These are phyloP conservation scores for Acacia melanoxylon DNA, from an alignment of 306 rosid genomes.

Conservation along the genomic window DNA sequence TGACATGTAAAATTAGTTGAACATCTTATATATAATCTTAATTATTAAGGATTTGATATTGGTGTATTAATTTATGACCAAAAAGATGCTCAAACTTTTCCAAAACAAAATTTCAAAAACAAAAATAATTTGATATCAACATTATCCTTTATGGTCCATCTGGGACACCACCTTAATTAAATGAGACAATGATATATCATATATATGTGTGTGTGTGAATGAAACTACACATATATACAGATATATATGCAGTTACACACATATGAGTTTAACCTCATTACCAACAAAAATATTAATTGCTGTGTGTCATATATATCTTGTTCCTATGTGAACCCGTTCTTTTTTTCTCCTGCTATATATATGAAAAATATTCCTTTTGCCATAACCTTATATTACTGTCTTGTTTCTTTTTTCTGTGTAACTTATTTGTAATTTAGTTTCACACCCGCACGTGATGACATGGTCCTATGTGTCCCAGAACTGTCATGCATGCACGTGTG, in stretches of 20 bases:
- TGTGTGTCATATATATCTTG: conserved; percentile 7
- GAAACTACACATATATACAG: neutral
- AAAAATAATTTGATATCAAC: neutral
- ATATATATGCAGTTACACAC: neutral
- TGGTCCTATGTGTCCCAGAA: conserved; percentile 53
- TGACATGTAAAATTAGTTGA: neutral
- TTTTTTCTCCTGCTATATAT: neutral
- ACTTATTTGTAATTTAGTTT: conserved; percentile 17
- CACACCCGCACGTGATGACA: conserved; percentile 69
- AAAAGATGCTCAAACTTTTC: neutral
- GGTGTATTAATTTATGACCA: neutral
- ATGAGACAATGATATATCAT: neutral
- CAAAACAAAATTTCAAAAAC: neutral
- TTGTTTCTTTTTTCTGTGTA: neutral
- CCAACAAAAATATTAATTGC: neutral
- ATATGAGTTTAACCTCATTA: neutral
- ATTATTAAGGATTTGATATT: neutral
- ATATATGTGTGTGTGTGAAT: neutral
- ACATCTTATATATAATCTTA: neutral
- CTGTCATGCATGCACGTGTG: conserved; percentile 81
- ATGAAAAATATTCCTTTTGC: neutral
- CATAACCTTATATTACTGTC: neutral
- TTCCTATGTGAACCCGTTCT: neutral
- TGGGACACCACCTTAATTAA: neutral
- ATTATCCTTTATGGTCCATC: neutral